phyloP scores from a whole-genome alignment of 768 basidiomycete species.

The Russula abietina region DNA sequence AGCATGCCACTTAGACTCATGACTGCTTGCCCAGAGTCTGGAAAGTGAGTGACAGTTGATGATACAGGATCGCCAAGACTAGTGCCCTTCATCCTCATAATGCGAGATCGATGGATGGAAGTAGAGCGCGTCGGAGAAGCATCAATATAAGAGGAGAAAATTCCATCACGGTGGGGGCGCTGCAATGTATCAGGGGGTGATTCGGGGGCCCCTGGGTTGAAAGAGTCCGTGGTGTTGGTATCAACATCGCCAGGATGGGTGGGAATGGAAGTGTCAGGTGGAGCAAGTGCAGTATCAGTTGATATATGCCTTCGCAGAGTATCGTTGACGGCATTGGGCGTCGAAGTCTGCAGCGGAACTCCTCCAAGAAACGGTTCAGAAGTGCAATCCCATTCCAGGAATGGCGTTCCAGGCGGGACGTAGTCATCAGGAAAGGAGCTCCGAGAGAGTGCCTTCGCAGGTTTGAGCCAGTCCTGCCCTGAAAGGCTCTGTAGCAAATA shows the following conservation, averaged over 20 bases:
- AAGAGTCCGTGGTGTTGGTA: not conserved
- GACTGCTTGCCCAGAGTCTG: slow-evolving; percentile 10
- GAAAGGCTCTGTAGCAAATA: slow-evolving; percentile 23
- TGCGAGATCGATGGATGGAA: not conserved
- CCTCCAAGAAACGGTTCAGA: slow-evolving; percentile 18
- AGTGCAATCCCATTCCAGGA: slow-evolving; percentile 15
- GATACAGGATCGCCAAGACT: not conserved
- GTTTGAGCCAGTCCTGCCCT: slow-evolving; percentile 30
- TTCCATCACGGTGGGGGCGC: slow-evolving; percentile 15
- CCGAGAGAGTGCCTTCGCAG: slow-evolving; percentile 29
- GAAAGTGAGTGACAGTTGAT: not conserved
- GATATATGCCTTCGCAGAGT: not conserved
- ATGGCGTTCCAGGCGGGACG: slow-evolving; percentile 22
- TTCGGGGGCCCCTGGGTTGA: not conserved
- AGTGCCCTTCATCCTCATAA: not conserved
- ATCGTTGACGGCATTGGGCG: slow-evolving; percentile 14
- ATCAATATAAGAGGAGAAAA: slow-evolving; percentile 22
- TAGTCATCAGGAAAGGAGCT: slow-evolving; percentile 24
- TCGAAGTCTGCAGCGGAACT: slow-evolving; percentile 21
- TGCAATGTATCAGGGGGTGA: not conserved
- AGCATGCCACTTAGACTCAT: slow-evolving; percentile 22
- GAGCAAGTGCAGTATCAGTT: slow-evolving; percentile 2
- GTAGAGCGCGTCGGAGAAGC: not conserved
- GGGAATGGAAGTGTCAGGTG: slow-evolving; percentile 11
- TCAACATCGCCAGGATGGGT: not conserved